These are phyloP conservation scores for Fusarium nygamai DNA, from an alignment of 2,329 filamentous ascomycete species.

Conservation along the genomic window DNA sequence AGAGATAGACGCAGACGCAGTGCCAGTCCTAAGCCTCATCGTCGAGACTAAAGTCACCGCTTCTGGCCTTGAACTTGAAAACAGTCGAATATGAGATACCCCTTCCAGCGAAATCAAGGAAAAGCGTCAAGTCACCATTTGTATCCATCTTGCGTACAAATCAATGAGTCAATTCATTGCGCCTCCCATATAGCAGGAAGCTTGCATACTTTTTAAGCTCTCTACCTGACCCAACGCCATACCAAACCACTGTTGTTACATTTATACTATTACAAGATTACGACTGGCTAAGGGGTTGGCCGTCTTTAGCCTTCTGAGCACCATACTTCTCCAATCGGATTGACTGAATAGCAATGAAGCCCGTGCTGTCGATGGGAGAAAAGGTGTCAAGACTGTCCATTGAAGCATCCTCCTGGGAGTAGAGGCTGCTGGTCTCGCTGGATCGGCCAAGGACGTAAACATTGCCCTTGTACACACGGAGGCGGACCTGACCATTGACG, in stretches of 20 bases:
- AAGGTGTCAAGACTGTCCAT: conserved; percentile 68
- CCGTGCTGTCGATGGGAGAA: conserved; percentile 74
- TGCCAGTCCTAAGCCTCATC: conserved; percentile 20
- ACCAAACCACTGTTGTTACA: conserved; percentile 24
- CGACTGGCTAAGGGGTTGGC: conserved; percentile 44
- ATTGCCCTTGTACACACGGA: conserved; percentile 59
- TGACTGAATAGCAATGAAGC: conserved; percentile 63
- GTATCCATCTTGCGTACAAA: not conserved
- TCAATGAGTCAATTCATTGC: conserved; percentile 5
- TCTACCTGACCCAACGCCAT: conserved; percentile 21
- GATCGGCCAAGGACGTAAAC: conserved; percentile 59
- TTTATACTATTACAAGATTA: not conserved
- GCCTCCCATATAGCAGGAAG: not conserved
- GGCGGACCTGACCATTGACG: conserved; percentile 50
- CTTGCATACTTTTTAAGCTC: conserved; percentile 4
- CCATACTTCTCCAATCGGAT: conserved; percentile 59
- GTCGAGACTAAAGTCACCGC: conserved; percentile 7
- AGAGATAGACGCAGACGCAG: conserved; percentile 32
- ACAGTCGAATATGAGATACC: conserved; percentile 21
- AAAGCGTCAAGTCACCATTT: not conserved
- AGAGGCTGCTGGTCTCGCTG: conserved; percentile 59
- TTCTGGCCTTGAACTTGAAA: not conserved
- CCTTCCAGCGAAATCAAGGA: not conserved
- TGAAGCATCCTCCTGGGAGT: conserved; percentile 59
- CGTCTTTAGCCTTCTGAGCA: conserved; percentile 46